phyloP scores from a whole-genome alignment of 2,329 filamentous ascomycete genomes.

The Penicillium sp. region DNA sequence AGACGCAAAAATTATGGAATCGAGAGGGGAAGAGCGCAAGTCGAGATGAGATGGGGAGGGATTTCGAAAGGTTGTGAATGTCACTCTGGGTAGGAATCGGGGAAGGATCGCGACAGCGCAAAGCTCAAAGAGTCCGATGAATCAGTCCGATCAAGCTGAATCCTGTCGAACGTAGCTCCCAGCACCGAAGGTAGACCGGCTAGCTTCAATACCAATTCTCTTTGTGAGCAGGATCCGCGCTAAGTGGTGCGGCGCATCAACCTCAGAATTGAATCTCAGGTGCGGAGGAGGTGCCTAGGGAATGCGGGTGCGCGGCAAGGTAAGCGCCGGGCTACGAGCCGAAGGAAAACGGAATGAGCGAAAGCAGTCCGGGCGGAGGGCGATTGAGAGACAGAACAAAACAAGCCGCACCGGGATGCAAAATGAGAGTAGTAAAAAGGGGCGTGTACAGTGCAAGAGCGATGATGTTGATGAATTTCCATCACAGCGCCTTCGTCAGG shows the following conservation, averaged over 20 bases:
- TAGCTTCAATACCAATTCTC: conserved; percentile 1
- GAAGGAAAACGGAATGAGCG: conserved; percentile 10
- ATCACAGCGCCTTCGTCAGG: conserved; percentile 19
- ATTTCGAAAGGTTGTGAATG: not conserved
- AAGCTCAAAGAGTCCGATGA: not conserved
- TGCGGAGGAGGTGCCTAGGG: conserved; percentile 7
- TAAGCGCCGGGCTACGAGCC: conserved; percentile 21
- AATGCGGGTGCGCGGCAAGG: conserved; percentile 20
- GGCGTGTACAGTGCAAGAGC: not conserved
- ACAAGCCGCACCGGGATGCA: not conserved
- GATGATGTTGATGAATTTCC: conserved; percentile 21
- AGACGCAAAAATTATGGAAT: not conserved
- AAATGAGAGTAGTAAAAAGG: conserved; percentile 2
- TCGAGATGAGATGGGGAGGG: not conserved
- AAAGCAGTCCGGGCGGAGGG: conserved; percentile 1
- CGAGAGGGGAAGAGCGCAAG: not conserved
- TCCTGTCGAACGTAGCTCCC: not conserved
- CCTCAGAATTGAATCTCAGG: not conserved
- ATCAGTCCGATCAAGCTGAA: not conserved
- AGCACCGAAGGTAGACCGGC: conserved; percentile 7
- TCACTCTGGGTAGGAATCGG: not conserved
- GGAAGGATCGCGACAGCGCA: not conserved
- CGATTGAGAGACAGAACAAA: not conserved
- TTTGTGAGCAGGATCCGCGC: not conserved
- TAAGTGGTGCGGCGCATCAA: conserved; percentile 7